These are phyloP conservation scores for Guadua angustifolia DNA, from an alignment of 176 grass and related monocot genomes.

Conservation along the genomic window DNA sequence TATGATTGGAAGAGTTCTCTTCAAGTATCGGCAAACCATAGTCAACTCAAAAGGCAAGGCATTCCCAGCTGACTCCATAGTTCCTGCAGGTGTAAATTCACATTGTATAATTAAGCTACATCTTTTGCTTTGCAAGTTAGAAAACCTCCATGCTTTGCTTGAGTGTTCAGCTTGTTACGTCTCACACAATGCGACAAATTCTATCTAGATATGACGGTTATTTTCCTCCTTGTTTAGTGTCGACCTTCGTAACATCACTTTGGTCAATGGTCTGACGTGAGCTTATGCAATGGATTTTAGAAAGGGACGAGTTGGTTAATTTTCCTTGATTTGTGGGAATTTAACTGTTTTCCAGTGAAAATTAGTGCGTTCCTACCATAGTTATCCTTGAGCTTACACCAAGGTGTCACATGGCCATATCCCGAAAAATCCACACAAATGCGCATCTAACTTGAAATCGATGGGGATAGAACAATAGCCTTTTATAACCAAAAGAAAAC, in stretches of 20 bases:
- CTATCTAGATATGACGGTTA: background rate
- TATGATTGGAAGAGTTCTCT: constrained; percentile 36
- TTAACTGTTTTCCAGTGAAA: too few species aligned
- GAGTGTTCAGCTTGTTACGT: background rate
- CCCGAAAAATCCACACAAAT: background rate
- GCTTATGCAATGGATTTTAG: background rate
- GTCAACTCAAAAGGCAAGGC: constrained; percentile 31
- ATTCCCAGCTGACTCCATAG: background rate
- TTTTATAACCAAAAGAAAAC: background rate
- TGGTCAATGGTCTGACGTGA: background rate
- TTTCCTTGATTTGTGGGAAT: too few species aligned
- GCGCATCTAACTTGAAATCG: background rate
- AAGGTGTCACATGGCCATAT: background rate
- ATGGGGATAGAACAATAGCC: background rate
- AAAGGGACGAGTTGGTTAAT: background rate
- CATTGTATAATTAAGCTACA: background rate
- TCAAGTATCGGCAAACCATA: constrained; percentile 37
- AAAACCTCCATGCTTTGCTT: background rate
- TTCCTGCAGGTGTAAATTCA: background rate
- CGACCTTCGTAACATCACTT: background rate
- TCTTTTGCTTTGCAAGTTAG: background rate
- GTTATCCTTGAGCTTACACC: background rate
- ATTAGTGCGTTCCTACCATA: background rate
- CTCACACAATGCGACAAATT: background rate
- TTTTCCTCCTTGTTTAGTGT: background rate